Base-by-base conservation (phyloP, 202 grass and related monocot genomes). In the Tripidium arundinaceum region DNA sequence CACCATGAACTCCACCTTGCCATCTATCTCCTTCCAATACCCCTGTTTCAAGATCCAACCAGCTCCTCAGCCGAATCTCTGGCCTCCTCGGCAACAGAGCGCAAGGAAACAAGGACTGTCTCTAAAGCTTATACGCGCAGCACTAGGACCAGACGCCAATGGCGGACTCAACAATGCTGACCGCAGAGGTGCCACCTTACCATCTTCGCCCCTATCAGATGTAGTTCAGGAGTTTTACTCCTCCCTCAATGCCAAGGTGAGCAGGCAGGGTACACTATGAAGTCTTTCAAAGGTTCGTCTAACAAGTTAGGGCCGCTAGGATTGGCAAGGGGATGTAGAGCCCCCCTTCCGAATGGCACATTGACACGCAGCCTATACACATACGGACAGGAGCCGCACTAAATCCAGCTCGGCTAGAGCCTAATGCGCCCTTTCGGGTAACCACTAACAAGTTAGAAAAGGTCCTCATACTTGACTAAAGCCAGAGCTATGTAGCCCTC, bases 181-280 rank as follows among this genome's bases (percentile, higher is more conserved):
- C 83, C 63, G 11, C 49, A 47, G 40, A 63, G 70, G 29, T 57
- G 11, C 61, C 74, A 78, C 54, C 29, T 60, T 87, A 54, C 72
- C 88, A 49, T 64, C 65, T 77, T 87, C 89, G 1, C 75, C 90
- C 55, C 6, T 86, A 41, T 64, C 81, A 24, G 62, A 77, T 66
- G 49, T 87, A 29, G 47, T 94, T 81, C 76, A 81, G 19, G 82
- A 85, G 65, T 91, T 98, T 31, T 98, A 94, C 45, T 81, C 83
- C 34, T 82, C 81, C 68, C 69, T 98, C 55, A 98, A 98, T 75
- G 70, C n/a, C n/a, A n/a, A n/a, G n/a, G n/a, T n/a, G n/a, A n/a
- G n/a, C n/a, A n/a, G n/a, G n/a, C n/a, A n/a, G n/a, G n/a, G n/a
- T n/a, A n/a, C n/a, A n/a, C n/a, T n/a, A n/a, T n/a, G n/a, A n/a